Evolutionary conservation across 768 basidiomycete genomes (phyloP), one percentile per base, ranked within the genome.

Genomic region (Russula sp.): DNA sequence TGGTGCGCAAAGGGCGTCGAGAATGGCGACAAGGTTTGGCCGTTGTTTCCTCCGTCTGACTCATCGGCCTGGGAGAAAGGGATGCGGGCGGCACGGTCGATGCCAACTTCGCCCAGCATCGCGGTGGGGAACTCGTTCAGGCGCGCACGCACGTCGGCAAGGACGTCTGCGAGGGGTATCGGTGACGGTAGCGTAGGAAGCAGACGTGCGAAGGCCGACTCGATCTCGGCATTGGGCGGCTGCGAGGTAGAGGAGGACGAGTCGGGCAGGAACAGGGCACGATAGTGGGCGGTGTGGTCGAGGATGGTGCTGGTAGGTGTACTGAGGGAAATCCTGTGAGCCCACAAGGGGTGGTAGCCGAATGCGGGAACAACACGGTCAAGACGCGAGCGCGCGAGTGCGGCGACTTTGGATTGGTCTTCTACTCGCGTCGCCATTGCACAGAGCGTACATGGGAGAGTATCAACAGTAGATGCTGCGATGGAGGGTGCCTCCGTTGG

Each of bases 271-370:
- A 97, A 88, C 39, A 98, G 78, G 3, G 69, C 69, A 18, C 79
- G 73, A 74, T 97, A 98, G 74, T 98, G 96, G 14, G 78, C 76
- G 1, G 43, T 32, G 1, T 46, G 56, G 65, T 83, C 81, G 70
- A 87, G 22, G 45, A 81, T 76, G 34, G 72, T 61, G 9, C 47
- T 65, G 14, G 73, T 54, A 18, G 46, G 55, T 59, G 68, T 69
- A 51, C 67, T 71, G 58, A 81, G 68, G 35, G 87, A 80, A 68
- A 97, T 90, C 64, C 79, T 79, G 72, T 97, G 85, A 2, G 86
- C 80, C 73, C 90, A 95, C 96, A 96, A 98, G 2, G 96, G 96
- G 71, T 98, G 96, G 69, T 93, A 86, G 48, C 95, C 95, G 73
- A 96, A 98, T 71, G 86, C 89, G 51, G 95, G 90, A n/a, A 90